Evolutionary conservation across 331 rosid genomes (phyloP).

Genomic region (Quercus lobata): DNA sequence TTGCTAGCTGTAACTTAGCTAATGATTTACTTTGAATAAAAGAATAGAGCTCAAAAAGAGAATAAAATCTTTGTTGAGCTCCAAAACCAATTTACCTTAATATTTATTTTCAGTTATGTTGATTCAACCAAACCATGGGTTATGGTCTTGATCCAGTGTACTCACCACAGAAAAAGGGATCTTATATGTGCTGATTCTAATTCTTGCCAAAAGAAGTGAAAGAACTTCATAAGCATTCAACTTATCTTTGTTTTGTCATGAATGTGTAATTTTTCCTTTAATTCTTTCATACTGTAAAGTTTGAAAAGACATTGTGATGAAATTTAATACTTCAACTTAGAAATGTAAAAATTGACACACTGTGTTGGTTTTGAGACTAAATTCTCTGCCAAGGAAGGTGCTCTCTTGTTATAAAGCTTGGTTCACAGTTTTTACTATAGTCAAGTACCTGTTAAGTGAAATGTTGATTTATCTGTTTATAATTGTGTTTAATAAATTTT

Average conservation of each 20-base stretch:
- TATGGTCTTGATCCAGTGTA: neutral
- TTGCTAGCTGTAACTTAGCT: neutral
- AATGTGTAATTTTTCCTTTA: neutral
- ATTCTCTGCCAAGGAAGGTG: neutral
- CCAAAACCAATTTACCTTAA: neutral
- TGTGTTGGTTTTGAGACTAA: neutral
- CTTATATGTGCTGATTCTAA: neutral
- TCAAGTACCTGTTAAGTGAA: too few relatives aligned
- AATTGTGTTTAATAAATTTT: neutral
- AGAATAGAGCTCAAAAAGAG: neutral
- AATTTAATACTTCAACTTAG: neutral
- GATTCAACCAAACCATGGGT: neutral
- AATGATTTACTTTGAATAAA: neutral
- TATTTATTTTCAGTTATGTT: neutral
- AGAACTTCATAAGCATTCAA: neutral
- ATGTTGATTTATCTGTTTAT: too few relatives aligned
- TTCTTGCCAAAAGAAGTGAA: neutral
- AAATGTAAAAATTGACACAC: neutral
- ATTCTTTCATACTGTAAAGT: neutral
- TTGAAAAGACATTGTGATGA: neutral
- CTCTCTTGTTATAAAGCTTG: neutral
- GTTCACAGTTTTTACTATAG: neutral
- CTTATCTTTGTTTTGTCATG: neutral
- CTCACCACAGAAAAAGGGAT: too few relatives aligned
- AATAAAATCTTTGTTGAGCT: neutral